Percentiles rank a stretch among this genome's conserved stretches.
Evolutionary conservation across 176 grass and related monocot species (phyloP).

Genomic region (Cenchrus purpureus): DNA sequence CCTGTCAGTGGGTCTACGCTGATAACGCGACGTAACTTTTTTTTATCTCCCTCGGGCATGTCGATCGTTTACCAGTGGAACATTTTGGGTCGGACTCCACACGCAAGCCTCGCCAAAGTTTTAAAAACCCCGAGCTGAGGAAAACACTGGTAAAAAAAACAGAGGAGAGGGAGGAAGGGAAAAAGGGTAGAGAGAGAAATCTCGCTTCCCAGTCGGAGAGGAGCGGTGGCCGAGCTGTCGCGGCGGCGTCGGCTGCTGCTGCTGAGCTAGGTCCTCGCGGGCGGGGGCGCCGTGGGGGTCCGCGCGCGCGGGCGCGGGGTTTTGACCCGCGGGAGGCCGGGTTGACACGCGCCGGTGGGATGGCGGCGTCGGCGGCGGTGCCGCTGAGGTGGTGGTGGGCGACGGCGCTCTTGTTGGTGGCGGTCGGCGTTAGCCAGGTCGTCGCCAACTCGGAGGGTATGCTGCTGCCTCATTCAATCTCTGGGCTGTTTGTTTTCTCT

Average conservation of each 20-base stretch:
- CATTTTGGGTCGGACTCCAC: conserved; percentile 28
- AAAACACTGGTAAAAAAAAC: background rate
- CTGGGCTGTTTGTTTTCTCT: background rate
- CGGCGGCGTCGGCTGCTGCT: conserved; percentile 10
- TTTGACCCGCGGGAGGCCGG: background rate
- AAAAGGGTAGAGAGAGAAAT: background rate
- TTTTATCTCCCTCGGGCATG: background rate
- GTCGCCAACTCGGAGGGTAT: conserved; percentile 57
- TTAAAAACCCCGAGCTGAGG: conserved; percentile 29
- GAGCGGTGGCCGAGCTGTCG: background rate
- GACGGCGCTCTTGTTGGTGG: conserved; percentile 27
- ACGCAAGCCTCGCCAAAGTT: conserved; percentile 29
- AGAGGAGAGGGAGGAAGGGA: no score
- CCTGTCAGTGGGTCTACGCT: background rate
- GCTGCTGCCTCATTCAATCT: background rate
- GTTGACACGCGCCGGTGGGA: conserved; percentile 1
- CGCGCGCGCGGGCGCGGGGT: background rate
- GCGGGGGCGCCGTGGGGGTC: background rate
- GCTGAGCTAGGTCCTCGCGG: background rate
- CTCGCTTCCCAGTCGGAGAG: background rate
- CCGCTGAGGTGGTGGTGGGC: background rate
- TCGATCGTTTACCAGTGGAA: conserved; percentile 41
- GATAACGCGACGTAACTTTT: background rate
- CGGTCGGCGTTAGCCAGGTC: conserved; percentile 33
- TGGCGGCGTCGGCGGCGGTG: conserved; percentile 33